A percentile compares a stretch with the other conserved stretches of the same genome.
Conservation (phyloP, 148 eudicot genomes). For the Nepenthes mirabilis region DNA sequence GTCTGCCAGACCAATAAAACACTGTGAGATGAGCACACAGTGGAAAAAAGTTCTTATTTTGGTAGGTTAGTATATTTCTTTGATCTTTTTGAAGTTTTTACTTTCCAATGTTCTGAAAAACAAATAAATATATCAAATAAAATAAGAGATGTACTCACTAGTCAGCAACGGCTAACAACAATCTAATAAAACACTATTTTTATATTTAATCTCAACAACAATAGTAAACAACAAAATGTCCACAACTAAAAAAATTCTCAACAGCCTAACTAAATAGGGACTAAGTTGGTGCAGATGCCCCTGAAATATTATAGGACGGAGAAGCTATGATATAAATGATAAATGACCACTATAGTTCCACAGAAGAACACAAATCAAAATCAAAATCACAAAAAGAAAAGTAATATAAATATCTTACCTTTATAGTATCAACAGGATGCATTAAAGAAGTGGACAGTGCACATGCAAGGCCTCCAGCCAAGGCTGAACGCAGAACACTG, state of each 20-base stretch:
- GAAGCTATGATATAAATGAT: not conserved
- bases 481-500: constrained; percentile 78
- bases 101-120: too few species aligned
- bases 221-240: too few species aligned
- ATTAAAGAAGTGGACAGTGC: constrained; percentile 75
- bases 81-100: too few species aligned
- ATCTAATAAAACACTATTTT: too few species aligned
- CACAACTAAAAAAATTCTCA: too few species aligned
- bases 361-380: not conserved
- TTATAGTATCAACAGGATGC: constrained; percentile 87
- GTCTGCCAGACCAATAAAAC: constrained; percentile 38
- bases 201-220: too few species aligned
- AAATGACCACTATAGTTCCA: not conserved
- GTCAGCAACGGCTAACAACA: too few species aligned
- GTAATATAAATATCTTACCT: constrained; percentile 28
- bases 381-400: not conserved
- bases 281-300: too few species aligned
- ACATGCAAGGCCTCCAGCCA: constrained; percentile 85
- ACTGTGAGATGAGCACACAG: constrained; percentile 8
- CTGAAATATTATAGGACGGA: not conserved
- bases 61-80: too few species aligned
- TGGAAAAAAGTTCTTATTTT: not conserved
- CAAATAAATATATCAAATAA: too few species aligned
- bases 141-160: too few species aligned
- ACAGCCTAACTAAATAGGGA: too few species aligned